Evolutionary conservation across 106 monocot species (phyloP).

Genomic region (Narthecium ossifragum): DNA sequence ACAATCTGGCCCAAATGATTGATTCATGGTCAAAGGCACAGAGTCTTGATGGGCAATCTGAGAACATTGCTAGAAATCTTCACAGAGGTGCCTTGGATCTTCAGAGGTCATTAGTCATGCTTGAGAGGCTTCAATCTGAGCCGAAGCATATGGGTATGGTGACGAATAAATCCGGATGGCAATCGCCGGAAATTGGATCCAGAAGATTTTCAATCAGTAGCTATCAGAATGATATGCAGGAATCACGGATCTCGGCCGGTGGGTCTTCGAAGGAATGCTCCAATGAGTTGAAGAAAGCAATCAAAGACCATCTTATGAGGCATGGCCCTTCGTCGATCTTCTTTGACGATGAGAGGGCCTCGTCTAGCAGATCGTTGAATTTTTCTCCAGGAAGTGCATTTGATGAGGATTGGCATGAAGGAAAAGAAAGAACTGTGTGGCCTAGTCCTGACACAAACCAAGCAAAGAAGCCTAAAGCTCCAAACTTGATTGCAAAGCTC

Average conservation of each 20-base stretch:
- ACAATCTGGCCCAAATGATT: constrained; percentile 31
- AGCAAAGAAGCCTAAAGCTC: constrained; percentile 24
- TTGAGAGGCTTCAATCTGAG: constrained; percentile 36
- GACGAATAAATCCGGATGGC: background rate
- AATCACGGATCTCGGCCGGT: constrained; percentile 4
- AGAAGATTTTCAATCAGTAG: constrained; percentile 2
- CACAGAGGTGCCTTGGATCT: constrained; percentile 52
- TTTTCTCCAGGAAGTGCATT: background rate
- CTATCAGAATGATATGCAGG: constrained; percentile 4
- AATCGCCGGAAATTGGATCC: background rate
- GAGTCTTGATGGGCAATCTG: constrained; percentile 7
- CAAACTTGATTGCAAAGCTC: constrained; percentile 56
- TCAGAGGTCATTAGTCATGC: constrained; percentile 59
- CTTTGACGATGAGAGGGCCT: constrained; percentile 18
- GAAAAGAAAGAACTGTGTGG: background rate
- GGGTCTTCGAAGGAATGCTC: constrained; percentile 19
- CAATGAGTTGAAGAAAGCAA: constrained; percentile 40
- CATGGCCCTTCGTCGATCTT: constrained; percentile 14
- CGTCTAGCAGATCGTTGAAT: constrained; percentile 17
- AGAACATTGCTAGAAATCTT: constrained; percentile 29
- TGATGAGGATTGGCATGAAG: background rate
- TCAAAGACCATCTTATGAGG: constrained; percentile 32
- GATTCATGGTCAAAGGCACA: constrained; percentile 24
- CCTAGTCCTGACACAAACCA: background rate
- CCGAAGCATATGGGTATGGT: constrained; percentile 8